Evolutionary conservation across 345 rosid genomes (phyloP).

Genomic region (Erysimum cheiranthoides): DNA sequence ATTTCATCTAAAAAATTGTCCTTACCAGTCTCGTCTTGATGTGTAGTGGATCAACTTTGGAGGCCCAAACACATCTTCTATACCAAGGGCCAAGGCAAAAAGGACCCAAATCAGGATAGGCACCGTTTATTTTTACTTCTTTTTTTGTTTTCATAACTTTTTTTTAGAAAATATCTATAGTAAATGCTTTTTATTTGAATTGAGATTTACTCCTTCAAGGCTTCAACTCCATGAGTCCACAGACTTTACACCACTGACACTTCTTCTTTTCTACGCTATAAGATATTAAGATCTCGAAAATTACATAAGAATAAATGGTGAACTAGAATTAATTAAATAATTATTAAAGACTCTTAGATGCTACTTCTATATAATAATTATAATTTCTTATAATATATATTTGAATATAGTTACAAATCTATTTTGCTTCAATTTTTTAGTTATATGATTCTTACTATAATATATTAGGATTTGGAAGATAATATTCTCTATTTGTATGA

Average conservation of each 20-base stretch:
- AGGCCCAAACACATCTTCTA: slow-evolving; percentile 3
- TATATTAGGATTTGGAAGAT: slow-evolving; percentile 22
- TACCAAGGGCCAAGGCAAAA: not conserved
- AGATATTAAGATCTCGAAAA: not conserved
- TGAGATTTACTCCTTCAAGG: slow-evolving; percentile 13
- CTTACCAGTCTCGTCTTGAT: not conserved
- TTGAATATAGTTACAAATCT: not conserved
- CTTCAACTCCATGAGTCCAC: slow-evolving; percentile 12
- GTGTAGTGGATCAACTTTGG: slow-evolving; percentile 24
- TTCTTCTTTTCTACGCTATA: slow-evolving; percentile 1
- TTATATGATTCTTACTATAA: not conserved
- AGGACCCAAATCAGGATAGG: slow-evolving; percentile 6
- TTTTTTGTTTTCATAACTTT: not conserved
- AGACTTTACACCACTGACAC: not conserved
- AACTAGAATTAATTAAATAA: not conserved
- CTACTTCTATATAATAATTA: not conserved
- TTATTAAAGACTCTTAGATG: not conserved
- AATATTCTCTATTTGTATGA: not conserved
- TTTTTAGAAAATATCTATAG: not conserved
- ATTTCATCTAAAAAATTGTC: not conserved
- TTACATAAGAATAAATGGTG: not conserved
- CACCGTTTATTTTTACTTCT: not conserved
- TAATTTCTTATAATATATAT: too few species aligned
- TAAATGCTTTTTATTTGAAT: not conserved
- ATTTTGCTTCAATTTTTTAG: not conserved